Evolutionary conservation across 352 stramenopile species (phyloP), one percentile per base, ranked within the genome.

Genomic region (Pythium aquatile): DNA sequence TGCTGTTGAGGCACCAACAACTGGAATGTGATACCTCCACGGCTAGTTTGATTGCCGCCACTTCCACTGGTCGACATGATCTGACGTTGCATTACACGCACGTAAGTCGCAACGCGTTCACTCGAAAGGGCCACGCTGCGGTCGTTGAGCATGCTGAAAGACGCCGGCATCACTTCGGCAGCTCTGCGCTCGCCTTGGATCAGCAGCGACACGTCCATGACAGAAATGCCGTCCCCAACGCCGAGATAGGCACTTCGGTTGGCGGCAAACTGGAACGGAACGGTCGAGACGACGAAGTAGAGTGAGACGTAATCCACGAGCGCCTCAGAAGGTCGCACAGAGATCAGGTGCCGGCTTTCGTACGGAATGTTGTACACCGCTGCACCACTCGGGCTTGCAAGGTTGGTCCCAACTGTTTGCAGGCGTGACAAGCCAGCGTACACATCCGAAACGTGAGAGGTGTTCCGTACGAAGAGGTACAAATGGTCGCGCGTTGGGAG

Each of bases 331-430:
- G 74, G 67, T 1, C 74, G 74, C 6, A 82, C 61, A 10, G 46
- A 63, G n/a, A 85, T 58, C 0, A 55, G 52, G 20, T 77, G 53
- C 2, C 74, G 67, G 16, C 68, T 40, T 13, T 32, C 39, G 32
- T 81, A 82, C 14, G 77, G 77, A 53, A 85, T 69, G 30, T 48
- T 59, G 33, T 77, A 85, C 24, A 81, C 63, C 20, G 74, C 61
- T 3, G 68, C 54, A 5, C 53, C 56, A 5, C 48, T 29, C 7
- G 10, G 2, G 4, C 28, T 30, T 20, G 72, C 71, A 13, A 81
- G 48, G 16, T 69, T 61, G 14, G 68, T 49, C 5, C 26, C 10
- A 29, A 65, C 7, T 42, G 63, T 62, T 14, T 37, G 42, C 8
- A 83, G 48, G 10, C 75, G 66, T 13, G 46, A 44, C 24, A 60